Base-by-base conservation (phyloP, 2,329 filamentous ascomycete species). In the Diaporthe batatas region DNA sequence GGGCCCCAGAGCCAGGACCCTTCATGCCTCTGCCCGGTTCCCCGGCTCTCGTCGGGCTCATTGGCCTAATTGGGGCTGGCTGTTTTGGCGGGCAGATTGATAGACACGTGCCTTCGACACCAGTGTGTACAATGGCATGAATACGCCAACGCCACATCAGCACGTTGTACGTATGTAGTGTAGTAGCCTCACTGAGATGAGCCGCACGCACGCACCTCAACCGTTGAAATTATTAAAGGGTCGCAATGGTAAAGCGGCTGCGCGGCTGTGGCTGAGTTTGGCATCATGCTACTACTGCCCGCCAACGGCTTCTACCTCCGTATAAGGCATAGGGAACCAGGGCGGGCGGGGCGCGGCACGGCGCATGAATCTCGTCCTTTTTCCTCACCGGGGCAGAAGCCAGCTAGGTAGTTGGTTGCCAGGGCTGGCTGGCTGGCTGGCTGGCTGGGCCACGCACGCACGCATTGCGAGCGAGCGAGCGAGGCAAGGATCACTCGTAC, bases 11-110 rank as follows among this genome's bases (percentile, higher is more conserved):
- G 21, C 47, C 6, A 23, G 62, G 47, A 29, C 47, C 62, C 47
- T 53, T 29, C n/a, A 34, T 67, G 62, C 47, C n/a, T 12, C 3
- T 53, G 62, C n/a, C 62, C 62, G 47, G 62, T 12, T 67, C 62
- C 62, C 47, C 62, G 62, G 62, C n/a, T n/a, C 16, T 67, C 11
- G 62, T 12, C 29, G 44, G 59, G 42, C 32, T 67, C 53, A 14
- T 1, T 4, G 18, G 23, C 39, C 39, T 39, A 47, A 47, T 44
- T 62, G 23, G 58, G 14, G 11, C 1, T 58, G 34, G 16, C 42
- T n/a, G n/a, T n/a, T n/a, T n/a, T n/a, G n/a, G n/a, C n/a, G n/a
- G n/a, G n/a, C n/a, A n/a, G n/a, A n/a, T n/a, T n/a, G n/a, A n/a
- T n/a, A 42, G 2, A 47, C 14, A 32, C n/a, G 39, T 42, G 14